phyloP scores from a whole-genome alignment of 352 stramenopile species.

The Globisporangium camurandrum region DNA sequence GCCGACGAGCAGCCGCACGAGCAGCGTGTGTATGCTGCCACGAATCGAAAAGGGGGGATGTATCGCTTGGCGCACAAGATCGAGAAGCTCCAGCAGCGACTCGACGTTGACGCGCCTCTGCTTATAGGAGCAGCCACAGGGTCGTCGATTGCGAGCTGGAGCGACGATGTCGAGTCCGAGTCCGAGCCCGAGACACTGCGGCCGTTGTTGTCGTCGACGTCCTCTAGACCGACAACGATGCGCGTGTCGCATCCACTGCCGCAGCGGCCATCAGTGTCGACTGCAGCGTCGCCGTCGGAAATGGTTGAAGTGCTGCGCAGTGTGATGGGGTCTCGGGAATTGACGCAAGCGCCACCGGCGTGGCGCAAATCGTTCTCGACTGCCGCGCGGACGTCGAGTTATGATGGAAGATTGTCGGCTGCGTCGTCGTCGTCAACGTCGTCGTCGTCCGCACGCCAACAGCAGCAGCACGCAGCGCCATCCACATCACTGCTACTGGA shows the following conservation, averaged over 20 bases:
- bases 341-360: slow-evolving; percentile 29
- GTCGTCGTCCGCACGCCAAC: slow-evolving; percentile 1
- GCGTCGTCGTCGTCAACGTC: slow-evolving; percentile 6
- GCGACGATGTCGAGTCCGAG: slow-evolving; percentile 13
- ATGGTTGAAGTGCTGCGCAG: slow-evolving; percentile 47
- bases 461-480: neutral
- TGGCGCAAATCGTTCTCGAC: slow-evolving; percentile 16
- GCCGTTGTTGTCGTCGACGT: slow-evolving; percentile 2
- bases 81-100: slow-evolving; percentile 33
- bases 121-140: too few species aligned
- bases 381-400: neutral
- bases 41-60: slow-evolving; percentile 17
- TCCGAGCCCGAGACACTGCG: slow-evolving; percentile 18
- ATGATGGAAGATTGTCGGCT: slow-evolving; percentile 3
- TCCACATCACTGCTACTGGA: slow-evolving; percentile 29
- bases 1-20: neutral
- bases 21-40: slow-evolving; percentile 1
- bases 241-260: too few species aligned
- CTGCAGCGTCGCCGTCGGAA: slow-evolving; percentile 7
- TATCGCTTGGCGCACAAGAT: slow-evolving; percentile 41
- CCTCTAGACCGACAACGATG: neutral
- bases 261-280: too few species aligned
- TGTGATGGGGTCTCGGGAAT: slow-evolving; percentile 71
- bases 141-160: slow-evolving; percentile 14
- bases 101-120: slow-evolving; percentile 29